phyloP scores from a whole-genome alignment of 176 grass and related monocot genomes.

The Luzula sylvatica region DNA sequence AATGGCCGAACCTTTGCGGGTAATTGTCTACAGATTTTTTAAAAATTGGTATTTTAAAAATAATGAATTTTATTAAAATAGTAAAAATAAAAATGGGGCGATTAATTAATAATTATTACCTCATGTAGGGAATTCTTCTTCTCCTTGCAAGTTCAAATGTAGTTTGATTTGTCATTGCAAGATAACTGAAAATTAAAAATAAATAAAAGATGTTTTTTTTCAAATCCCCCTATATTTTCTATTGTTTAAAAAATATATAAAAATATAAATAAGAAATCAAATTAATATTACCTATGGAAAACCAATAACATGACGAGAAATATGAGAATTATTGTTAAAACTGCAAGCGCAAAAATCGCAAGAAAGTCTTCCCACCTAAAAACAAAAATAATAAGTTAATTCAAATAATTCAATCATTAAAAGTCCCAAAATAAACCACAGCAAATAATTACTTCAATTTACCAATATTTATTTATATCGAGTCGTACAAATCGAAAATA shows the following conservation, averaged over 20 bases:
- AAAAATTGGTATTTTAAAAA: constrained; percentile 9
- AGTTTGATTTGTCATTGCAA: constrained; percentile 94
- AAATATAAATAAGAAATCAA: neutral
- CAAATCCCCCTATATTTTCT: no score
- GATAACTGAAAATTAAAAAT: constrained; percentile 43
- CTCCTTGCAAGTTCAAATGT: constrained; percentile 88
- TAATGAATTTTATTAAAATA: neutral
- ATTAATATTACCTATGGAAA: constrained; percentile 69
- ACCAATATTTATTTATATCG: constrained; percentile 54
- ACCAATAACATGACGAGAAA: constrained; percentile 55
- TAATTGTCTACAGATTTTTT: constrained; percentile 33
- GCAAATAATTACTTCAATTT: constrained; percentile 13
- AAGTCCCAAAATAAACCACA: constrained; percentile 11
- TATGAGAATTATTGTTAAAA: constrained; percentile 69
- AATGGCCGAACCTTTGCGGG: constrained; percentile 85
- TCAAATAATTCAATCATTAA: neutral
- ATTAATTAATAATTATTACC: constrained; percentile 29
- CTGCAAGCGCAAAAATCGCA: constrained; percentile 51
- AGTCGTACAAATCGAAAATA: constrained; percentile 51
- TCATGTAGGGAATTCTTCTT: constrained; percentile 68
- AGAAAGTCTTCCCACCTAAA: constrained; percentile 92
- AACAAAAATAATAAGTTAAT: constrained; percentile 18
- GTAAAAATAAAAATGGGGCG: no score
- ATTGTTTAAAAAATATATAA: constrained; percentile 7
- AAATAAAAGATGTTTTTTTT: constrained; percentile 7